phyloP scores from a whole-genome alignment of 106 monocot species.

The Dendrobium nobile region DNA sequence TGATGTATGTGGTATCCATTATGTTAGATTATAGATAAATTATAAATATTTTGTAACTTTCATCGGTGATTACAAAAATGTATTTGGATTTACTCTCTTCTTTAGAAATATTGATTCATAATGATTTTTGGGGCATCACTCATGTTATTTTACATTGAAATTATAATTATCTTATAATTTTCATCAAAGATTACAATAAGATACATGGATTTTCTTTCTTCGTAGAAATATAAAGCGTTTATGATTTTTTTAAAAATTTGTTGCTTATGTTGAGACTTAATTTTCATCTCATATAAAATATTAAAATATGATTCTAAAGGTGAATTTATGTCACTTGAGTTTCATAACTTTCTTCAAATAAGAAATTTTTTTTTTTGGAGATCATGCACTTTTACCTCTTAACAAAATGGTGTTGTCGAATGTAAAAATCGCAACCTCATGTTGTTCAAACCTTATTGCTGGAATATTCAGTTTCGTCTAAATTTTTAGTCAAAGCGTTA shows the following conservation, averaged over 20 bases:
- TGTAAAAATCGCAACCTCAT: no score
- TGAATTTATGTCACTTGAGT: no score
- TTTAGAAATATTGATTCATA: background rate
- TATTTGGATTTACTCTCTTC: slow-evolving; percentile 9
- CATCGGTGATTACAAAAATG: background rate
- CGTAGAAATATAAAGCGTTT: no score
- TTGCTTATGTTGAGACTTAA: background rate
- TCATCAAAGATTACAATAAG: no score
- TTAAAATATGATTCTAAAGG: no score
- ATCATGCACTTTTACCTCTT: no score
- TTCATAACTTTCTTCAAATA: no score
- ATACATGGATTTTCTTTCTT: no score
- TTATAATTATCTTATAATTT: background rate
- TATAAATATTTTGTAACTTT: slow-evolving; percentile 6
- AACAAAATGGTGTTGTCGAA: no score
- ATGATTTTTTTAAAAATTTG: no score
- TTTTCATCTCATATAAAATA: no score
- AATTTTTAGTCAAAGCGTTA: slow-evolving; percentile 2
- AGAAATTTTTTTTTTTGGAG: no score
- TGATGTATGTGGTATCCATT: background rate
- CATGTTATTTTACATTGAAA: background rate
- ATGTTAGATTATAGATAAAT: background rate
- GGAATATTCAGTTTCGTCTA: slow-evolving; percentile 2
- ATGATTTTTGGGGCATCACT: slow-evolving; percentile 1
- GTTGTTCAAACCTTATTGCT: background rate